Conservation (phyloP, 495 filamentous ascomycete genomes). For the Letharia columbiana region DNA sequence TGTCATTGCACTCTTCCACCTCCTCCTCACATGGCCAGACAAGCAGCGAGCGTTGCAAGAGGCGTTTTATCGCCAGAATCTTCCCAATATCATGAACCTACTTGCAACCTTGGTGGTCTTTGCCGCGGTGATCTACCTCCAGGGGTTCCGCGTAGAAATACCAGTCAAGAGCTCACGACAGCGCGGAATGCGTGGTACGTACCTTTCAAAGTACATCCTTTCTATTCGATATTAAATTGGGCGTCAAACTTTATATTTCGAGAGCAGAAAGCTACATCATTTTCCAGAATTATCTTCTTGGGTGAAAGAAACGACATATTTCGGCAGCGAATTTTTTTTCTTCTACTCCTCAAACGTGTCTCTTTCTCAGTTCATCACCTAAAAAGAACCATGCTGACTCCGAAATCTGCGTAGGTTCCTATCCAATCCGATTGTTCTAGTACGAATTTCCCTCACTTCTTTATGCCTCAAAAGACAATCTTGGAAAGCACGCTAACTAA, state of each 20-base stretch:
- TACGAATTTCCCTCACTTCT: neutral
- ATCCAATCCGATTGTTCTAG: slow-evolving; percentile 61
- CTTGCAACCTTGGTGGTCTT: slow-evolving; percentile 89
- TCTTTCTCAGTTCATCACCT: too few species aligned
- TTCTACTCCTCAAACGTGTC: too few species aligned
- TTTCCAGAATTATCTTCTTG: too few species aligned
- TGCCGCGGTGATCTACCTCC: slow-evolving; percentile 97
- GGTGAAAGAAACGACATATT: too few species aligned
- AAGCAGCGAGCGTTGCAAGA: slow-evolving; percentile 95
- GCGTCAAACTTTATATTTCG: too few species aligned
- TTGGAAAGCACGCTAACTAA: neutral
- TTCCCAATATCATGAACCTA: slow-evolving; percentile 99
- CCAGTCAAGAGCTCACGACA: slow-evolving; percentile 99
- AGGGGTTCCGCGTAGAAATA: slow-evolving; percentile 99
- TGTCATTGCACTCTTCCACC: slow-evolving; percentile 96
- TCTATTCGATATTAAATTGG: too few species aligned
- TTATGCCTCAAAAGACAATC: neutral
- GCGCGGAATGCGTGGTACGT: slow-evolving; percentile 83
- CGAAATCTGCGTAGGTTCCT: slow-evolving; percentile 20
- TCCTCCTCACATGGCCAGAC: slow-evolving; percentile 96
- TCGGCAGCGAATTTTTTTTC: too few species aligned
- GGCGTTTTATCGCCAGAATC: slow-evolving; percentile 98
- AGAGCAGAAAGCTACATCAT: too few species aligned
- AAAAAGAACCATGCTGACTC: too few species aligned
- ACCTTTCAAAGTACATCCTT: too few species aligned